Percentiles rank a stretch among this genome's conserved stretches.
Conservation (phyloP, 129 eudicot species). For the Escallonia herrerae region DNA sequence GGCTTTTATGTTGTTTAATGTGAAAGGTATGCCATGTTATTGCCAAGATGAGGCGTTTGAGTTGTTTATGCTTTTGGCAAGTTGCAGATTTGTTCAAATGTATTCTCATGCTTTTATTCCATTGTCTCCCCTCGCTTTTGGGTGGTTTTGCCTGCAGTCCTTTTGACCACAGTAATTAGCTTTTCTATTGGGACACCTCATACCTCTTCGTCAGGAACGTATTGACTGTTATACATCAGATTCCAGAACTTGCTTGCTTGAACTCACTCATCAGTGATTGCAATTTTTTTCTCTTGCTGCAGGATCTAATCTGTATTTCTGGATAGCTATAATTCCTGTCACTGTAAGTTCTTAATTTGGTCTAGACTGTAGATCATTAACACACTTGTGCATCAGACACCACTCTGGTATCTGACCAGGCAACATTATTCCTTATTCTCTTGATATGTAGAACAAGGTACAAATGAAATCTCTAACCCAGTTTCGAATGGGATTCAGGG, state of each 20-base stretch:
- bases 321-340: slow-evolving; percentile 92
- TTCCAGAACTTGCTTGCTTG: background rate
- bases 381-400: background rate
- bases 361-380: background rate
- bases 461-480: too few relatives aligned
- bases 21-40: slow-evolving; percentile 47
- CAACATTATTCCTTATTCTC: background rate
- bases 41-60: background rate
- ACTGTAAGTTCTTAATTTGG: slow-evolving; percentile 46
- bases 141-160: background rate
- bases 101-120: background rate
- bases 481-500: too few relatives aligned
- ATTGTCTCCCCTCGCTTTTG: background rate
- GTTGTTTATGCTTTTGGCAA: background rate
- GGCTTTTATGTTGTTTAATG: slow-evolving; percentile 87
- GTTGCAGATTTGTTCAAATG: background rate
- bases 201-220: background rate
- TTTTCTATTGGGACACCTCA: too few relatives aligned
- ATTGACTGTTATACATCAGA: background rate
- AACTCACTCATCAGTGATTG: slow-evolving; percentile 10
- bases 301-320: slow-evolving; percentile 97
- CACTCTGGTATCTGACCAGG: background rate
- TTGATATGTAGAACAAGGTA: too few relatives aligned
- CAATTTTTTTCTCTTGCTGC: slow-evolving; percentile 20
- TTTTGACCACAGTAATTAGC: background rate